Conservation (phyloP, 208 protist genomes). For the Tritrichomonas foetus region DNA sequence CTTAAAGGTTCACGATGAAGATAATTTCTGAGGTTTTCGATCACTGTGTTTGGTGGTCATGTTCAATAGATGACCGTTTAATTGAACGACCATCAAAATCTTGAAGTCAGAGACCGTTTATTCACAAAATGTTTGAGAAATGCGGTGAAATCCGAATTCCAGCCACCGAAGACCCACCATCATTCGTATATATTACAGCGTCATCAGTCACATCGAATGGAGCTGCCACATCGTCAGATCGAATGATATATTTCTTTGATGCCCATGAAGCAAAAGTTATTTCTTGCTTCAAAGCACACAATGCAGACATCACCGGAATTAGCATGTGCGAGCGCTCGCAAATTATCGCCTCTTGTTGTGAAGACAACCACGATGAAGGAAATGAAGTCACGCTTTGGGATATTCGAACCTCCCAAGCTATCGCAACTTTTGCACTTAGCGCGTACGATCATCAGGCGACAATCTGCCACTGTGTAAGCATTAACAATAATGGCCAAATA, state of each 20-base stretch:
- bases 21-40: too few relatives aligned
- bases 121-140: too few relatives aligned
- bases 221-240: neutral
- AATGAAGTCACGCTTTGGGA: conserved; percentile 3
- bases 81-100: too few relatives aligned
- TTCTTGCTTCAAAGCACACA: neutral
- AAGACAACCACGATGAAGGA: neutral
- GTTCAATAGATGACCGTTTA: too few relatives aligned
- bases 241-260: neutral
- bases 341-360: neutral
- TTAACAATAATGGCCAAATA: neutral
- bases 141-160: neutral
- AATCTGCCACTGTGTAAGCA: neutral
- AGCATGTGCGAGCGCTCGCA: neutral
- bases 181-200: conserved; percentile 13
- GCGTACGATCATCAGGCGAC: neutral
- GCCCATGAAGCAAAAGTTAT: neutral
- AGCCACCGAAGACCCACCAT: neutral
- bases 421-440: neutral
- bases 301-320: neutral
- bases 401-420: neutral
- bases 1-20: too few relatives aligned
- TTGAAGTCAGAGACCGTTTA: too few relatives aligned
- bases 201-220: neutral
- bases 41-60: too few relatives aligned